Evolutionary conservation across 768 basidiomycete species (phyloP), one percentile per base, ranked within the genome.

Genomic region (Rhodocollybia butyracea): DNA sequence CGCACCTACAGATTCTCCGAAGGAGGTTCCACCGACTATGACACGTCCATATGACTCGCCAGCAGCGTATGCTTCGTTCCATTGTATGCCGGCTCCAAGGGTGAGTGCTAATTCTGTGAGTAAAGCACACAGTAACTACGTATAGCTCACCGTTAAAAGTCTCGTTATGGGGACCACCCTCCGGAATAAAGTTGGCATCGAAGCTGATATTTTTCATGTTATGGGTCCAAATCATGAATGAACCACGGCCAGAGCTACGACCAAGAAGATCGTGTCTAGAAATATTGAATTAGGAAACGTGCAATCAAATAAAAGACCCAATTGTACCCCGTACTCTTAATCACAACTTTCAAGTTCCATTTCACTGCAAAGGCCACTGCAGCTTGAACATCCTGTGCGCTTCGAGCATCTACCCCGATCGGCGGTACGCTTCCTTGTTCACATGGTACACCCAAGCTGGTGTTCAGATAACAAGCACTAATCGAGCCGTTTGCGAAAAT

Each of bases 381-480:
- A 26, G 68, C 71, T 58, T 76, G 75, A 1, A 80, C 59, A 52
- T 79, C 78, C 5, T 54, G 47, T 1, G 67, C 66, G 0, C 65
- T 67, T 3, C 72, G 66, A 0, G 74, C 75, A 54, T 79, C 74
- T 3, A 76, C 75, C 1, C 72, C 74, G 15, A 72, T 57, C 1
- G 72, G 65, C 1, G 79, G 72, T 1, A 79, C 68, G 41, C 70
- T 73, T n/a, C n/a, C 45, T 58, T 78, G 78, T 1, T 65, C 62
- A 55, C 79, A 81, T 6, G 74, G 69, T 17, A 68, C 42, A 3
- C 72, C 74, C 0, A 76, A 60, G 0, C 68, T 64, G 0, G 73
- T 75, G 54, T 83, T 74, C 40, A 82, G 56, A 34, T 79, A 81
- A 72, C 83, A 86, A 1, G 70, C 74, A 57, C 74, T 74, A 45